A percentile compares a stretch with the other conserved stretches of the same genome.
These are phyloP conservation scores for Pueraria montana DNA, from an alignment of 306 rosid species.

Conservation along the genomic window DNA sequence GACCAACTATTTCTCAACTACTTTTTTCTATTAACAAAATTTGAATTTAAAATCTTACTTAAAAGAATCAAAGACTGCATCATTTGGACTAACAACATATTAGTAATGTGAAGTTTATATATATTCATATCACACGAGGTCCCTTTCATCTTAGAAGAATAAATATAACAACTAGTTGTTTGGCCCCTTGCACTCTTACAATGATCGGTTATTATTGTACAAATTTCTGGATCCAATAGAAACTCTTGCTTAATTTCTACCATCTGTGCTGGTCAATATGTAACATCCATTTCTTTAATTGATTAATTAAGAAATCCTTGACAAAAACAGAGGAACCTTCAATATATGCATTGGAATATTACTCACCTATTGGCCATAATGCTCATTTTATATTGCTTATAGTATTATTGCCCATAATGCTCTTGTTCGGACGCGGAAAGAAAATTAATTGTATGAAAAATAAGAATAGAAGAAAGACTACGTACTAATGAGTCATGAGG, in stretches of 20 bases:
- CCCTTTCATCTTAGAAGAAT: not conserved
- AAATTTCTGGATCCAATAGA: not conserved
- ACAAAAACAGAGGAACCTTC: not conserved
- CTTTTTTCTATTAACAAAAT: too few species aligned
- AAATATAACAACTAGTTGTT: not conserved
- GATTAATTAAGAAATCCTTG: not conserved
- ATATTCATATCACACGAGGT: not conserved
- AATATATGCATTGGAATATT: not conserved
- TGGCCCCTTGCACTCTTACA: not conserved
- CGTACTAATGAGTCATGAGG: too few species aligned
- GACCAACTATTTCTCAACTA: not conserved
- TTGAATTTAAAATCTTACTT: too few species aligned
- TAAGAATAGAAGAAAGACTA: too few species aligned
- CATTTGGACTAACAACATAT: too few species aligned
- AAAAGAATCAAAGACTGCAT: too few species aligned
- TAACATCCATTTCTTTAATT: not conserved
- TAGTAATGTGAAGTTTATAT: not conserved
- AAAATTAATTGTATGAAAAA: too few species aligned
- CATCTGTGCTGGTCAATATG: not conserved
- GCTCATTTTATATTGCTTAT: too few species aligned
- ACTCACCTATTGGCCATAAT: not conserved
- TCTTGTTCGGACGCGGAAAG: too few species aligned
- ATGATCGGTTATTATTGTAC: not conserved
- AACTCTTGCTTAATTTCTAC: not conserved
- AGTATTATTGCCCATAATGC: too few species aligned